Conservation (phyloP, 129 eudicot species). For the Heracleum sosnowskyi region DNA sequence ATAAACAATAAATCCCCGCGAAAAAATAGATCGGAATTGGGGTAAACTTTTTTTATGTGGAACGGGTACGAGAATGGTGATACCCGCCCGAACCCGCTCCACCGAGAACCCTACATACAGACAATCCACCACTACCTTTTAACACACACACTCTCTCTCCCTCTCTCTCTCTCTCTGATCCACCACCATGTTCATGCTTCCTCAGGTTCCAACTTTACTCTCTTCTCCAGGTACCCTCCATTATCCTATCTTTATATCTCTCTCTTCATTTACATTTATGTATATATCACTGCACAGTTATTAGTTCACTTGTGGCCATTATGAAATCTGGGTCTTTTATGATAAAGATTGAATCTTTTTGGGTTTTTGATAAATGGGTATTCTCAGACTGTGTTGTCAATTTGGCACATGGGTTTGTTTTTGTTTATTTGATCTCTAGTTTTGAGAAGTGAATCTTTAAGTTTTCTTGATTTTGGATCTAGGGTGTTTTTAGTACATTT, state of each 20-base stretch:
- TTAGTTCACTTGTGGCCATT: background rate
- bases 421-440: constrained; percentile 6
- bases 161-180: constrained; percentile 7
- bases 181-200: constrained; percentile 9
- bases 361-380: constrained; percentile 3
- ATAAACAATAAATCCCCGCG: too few species aligned
- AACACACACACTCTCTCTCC: background rate
- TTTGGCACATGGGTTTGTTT: background rate
- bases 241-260: background rate
- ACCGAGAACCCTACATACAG: too few species aligned
- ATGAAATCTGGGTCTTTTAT: constrained; percentile 12
- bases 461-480: constrained; percentile 17
- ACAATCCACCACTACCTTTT: constrained; percentile 8
- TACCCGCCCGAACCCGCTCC: too few species aligned
- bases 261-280: background rate
- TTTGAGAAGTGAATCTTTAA: constrained; percentile 4
- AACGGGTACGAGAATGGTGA: too few species aligned
- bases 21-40: too few species aligned
- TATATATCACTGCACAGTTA: background rate
- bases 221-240: constrained; percentile 9
- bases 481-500: background rate
- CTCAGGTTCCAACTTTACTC: constrained; percentile 11
- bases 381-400: background rate
- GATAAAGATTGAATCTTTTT: background rate
- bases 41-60: too few species aligned